Percentiles rank a stretch among this genome's conserved stretches.
These are phyloP conservation scores for Extremus antarcticus DNA, from an alignment of 495 filamentous ascomycete species.

Conservation along the genomic window DNA sequence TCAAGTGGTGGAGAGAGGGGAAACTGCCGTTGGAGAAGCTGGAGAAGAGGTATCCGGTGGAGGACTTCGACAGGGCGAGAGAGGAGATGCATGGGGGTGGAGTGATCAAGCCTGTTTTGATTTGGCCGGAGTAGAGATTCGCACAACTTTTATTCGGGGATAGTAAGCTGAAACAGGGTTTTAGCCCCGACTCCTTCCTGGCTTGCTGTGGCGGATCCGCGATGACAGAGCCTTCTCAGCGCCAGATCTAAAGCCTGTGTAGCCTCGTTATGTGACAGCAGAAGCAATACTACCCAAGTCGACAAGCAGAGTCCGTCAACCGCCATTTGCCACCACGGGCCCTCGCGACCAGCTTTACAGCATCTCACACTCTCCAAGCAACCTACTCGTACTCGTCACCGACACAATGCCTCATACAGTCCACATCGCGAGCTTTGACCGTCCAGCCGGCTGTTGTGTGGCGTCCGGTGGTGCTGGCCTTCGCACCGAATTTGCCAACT, in stretches of 20 bases:
- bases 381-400: background rate
- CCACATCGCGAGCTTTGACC: background rate
- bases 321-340: too few species aligned
- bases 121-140: constrained; percentile 12
- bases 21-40: constrained; percentile 25
- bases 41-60: constrained; percentile 43
- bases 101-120: constrained; percentile 22
- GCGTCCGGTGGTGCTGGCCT: background rate
- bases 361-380: background rate
- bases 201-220: too few species aligned
- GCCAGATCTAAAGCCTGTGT: too few species aligned
- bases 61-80: constrained; percentile 47
- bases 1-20: constrained; percentile 24
- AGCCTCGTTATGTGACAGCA: too few species aligned
- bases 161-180: too few species aligned
- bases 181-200: too few species aligned
- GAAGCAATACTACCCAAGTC: too few species aligned
- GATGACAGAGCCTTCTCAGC: too few species aligned
- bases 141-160: background rate
- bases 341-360: too few species aligned
- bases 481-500: background rate
- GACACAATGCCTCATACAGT: background rate
- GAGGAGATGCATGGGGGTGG: constrained; percentile 33
- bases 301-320: too few species aligned
- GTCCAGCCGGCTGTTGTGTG: background rate